Percentiles rank a stretch among this genome's conserved stretches.
These are phyloP conservation scores for Sphagnurus paluster DNA, from an alignment of 1,284 basidiomycete species.

Conservation along the genomic window DNA sequence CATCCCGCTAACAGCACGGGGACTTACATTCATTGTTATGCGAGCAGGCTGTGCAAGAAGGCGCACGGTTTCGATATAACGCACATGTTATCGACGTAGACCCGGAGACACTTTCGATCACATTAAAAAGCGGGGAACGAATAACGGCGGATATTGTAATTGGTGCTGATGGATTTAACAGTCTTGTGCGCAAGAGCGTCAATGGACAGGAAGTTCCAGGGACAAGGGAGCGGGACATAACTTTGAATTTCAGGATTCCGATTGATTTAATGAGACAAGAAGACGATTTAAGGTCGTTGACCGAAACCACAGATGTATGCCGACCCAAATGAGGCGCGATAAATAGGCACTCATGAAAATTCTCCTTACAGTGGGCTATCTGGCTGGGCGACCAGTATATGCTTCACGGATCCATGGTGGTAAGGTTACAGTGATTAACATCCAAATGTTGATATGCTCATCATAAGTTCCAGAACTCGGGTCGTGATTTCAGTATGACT, in stretches of 20 bases:
- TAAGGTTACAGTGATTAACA: constrained; percentile 17
- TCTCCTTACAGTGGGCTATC: constrained; percentile 30
- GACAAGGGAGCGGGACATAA: constrained; percentile 41
- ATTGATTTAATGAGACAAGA: constrained; percentile 33
- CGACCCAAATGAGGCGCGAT: constrained; percentile 1
- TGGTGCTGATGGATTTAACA: constrained; percentile 57
- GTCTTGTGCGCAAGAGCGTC: constrained; percentile 50
- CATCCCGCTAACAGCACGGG: constrained; percentile 46
- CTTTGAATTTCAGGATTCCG: constrained; percentile 40
- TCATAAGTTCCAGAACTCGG: constrained; percentile 17
- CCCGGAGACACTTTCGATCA: constrained; percentile 35
- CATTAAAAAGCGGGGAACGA: constrained; percentile 37
- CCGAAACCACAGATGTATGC: constrained; percentile 31
- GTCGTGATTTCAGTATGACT: constrained; percentile 27
- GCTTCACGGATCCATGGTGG: constrained; percentile 32
- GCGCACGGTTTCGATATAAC: constrained; percentile 50
- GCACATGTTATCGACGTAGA: constrained; percentile 45
- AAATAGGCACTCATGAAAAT: constrained; percentile 1
- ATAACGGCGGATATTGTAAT: constrained; percentile 49
- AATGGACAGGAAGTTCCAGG: constrained; percentile 29
- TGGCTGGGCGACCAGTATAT: constrained; percentile 37
- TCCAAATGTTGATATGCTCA: not conserved
- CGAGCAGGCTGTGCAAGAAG: constrained; percentile 44
- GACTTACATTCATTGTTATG: constrained; percentile 55
- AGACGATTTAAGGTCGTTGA: constrained; percentile 33